Base-by-base conservation (phyloP, 768 basidiomycete genomes). In the Coprinellus micaceus region DNA sequence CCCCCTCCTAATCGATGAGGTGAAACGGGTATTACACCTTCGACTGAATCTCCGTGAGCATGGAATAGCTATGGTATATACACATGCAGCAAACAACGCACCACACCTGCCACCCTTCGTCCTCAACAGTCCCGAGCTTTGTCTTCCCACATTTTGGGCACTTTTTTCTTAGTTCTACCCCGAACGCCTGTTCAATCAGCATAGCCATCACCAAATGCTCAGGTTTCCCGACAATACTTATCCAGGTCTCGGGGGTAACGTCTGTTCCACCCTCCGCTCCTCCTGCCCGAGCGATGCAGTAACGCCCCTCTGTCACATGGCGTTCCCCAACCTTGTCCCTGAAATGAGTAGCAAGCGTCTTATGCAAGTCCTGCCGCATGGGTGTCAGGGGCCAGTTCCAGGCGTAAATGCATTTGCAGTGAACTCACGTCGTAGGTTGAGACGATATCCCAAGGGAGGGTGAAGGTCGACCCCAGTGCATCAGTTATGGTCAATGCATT, bases 71-170 rank as follows among this genome's bases (percentile, higher is more conserved):
- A 9, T 37, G 9, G 9, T 17, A 37, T 37, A 17, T 37, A 37
- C 9, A 17, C 17, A 9, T 37, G 36, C 9, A 17, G 36, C 9
- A 44, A 7, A 22, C 6, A 11, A 47, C 46, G 25, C n/a, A 47
- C 46, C 46, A 47, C 11, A 47, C 46, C 2, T 15, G 19, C 46
- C 46, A 47, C 22, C 46, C 46, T 2, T 26, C 10, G 46, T 25
- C 46, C 26, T 2, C 4, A 47, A 24, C 22, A 12, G 46, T 47
- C 22, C 46, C 46, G 24, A 47, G 46, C 26, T 47, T 47, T 15
- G 46, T 47, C 25, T 11, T 24, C 22, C 46, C 46, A 47, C 46
- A 47, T 47, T 47, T 47, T 47, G 46, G 46, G 24, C 46, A 47
- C 26, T 24, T 25, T 26, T 28, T 24, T 10, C 15, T 28, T 1